Base-by-base conservation (phyloP, 306 rosid species). In the Mimosa pudica region DNA sequence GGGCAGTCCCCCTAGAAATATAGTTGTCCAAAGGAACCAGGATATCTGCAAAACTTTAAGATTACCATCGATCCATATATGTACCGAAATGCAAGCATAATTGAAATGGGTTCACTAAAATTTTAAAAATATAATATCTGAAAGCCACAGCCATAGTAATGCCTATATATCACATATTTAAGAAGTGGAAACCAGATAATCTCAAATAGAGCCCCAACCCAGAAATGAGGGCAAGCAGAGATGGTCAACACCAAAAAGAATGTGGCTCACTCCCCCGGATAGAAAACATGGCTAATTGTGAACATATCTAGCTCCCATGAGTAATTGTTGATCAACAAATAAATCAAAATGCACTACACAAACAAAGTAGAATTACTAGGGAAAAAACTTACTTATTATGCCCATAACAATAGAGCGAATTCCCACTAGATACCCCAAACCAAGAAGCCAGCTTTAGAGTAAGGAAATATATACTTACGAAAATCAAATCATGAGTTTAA, bases 11-110 rank as follows among this genome's bases (percentile, higher is more conserved):
- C 80, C 98, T 89, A 48, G 98, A 94, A 79, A 94, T 80, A 74
- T 89, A 94, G 87, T 94, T 94, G 89, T 92, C 98, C 91, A 94
- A 82, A 77, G 98, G 98, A 85, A 94, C 98, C 74, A 94, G 85
- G 80, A 94, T 92, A 85, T 94, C 98, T 94, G 89, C 78, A 79
- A 5, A 66, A 8, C 51, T 74, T 76, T 32, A 73, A 45, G 64
- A 77, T 48, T 48, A 48, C 52, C 52, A 48, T 48, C 42, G 4
- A 38, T 38, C 42, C 42, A 38, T 5, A 38, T 38, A 38, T 5
- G 5, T 38, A 38, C 5, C 42, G 5, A 38, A 38, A 38, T 38
- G 42, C 42, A 38, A 38, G 42, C 42, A 38, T 38, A 5, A 38
- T 38, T 0, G 42, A 38, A 38, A 38, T 38, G 42, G 42, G 42